Evolutionary conservation across 345 rosid species (phyloP).

Genomic region (Trapa incisa): DNA sequence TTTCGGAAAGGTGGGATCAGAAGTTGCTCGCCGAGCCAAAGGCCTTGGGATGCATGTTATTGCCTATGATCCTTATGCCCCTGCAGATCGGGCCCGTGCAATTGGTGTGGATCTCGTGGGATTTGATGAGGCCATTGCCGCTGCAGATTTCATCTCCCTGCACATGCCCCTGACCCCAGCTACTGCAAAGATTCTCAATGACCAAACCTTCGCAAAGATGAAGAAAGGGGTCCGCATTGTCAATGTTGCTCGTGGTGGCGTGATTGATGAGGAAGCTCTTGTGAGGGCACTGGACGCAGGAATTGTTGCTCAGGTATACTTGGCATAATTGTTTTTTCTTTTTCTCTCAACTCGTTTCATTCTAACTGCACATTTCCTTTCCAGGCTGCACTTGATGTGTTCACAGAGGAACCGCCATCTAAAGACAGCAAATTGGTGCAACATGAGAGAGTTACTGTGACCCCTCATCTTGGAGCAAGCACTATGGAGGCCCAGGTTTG

Average conservation of each 20-base stretch:
- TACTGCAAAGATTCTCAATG: constrained; percentile 60
- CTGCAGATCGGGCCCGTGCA: constrained; percentile 83
- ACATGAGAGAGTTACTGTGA: constrained; percentile 68
- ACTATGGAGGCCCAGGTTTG: constrained; percentile 84
- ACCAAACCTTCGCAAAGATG: constrained; percentile 75
- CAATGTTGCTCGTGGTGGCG: constrained; percentile 91
- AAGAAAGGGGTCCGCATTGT: constrained; percentile 74
- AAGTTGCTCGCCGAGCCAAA: constrained; percentile 81
- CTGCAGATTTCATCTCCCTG: constrained; percentile 72
- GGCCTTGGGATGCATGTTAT: constrained; percentile 90
- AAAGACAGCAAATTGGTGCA: constrained; percentile 60
- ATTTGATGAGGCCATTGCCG: constrained; percentile 65
- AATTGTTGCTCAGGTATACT: constrained; percentile 55
- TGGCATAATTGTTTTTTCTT: neutral
- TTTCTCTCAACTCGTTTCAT: no score
- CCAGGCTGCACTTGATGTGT: constrained; percentile 78
- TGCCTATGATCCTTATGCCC: constrained; percentile 82
- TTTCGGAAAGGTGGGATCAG: constrained; percentile 85
- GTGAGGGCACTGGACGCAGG: constrained; percentile 78
- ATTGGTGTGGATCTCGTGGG: constrained; percentile 67
- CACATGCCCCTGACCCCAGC: constrained; percentile 87
- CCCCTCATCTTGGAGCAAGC: constrained; percentile 93
- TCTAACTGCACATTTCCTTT: neutral
- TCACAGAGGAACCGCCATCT: constrained; percentile 65
- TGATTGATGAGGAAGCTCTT: constrained; percentile 80